Conservation (phyloP, 2,329 filamentous ascomycete species). For the Botrytis medusae region DNA sequence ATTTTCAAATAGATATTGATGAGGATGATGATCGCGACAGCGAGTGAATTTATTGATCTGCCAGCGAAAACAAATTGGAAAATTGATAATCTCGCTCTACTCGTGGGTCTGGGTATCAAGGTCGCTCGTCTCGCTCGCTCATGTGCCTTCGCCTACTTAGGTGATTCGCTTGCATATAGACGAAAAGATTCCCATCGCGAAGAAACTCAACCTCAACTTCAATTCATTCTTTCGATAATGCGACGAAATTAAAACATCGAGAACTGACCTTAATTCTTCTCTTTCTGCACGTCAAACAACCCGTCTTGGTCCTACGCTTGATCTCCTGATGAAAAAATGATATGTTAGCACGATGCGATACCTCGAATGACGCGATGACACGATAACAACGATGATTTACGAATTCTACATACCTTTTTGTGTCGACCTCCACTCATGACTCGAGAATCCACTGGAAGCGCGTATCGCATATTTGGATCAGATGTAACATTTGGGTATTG, state of each 20-base stretch:
- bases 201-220: constrained; percentile 33
- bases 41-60: constrained; percentile 12
- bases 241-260: constrained; percentile 28
- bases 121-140: constrained; percentile 31
- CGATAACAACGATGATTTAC: constrained; percentile 11
- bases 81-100: constrained; percentile 22
- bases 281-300: constrained; percentile 65
- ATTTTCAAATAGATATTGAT: constrained; percentile 18
- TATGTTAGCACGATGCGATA: constrained; percentile 33
- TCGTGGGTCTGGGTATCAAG: constrained; percentile 22
- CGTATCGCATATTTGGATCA: constrained; percentile 54
- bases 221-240: constrained; percentile 30
- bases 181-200: constrained; percentile 40
- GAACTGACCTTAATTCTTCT: constrained; percentile 70
- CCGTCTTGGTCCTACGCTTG: constrained; percentile 72
- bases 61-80: constrained; percentile 14
- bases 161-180: constrained; percentile 42
- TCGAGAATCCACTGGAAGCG: constrained; percentile 53
- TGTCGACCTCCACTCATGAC: constrained; percentile 62
- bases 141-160: constrained; percentile 42
- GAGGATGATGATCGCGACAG: constrained; percentile 13
- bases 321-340: constrained; percentile 54
- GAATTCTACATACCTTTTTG: constrained; percentile 45
- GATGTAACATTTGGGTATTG: constrained; percentile 50
- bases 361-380: constrained; percentile 16